These are phyloP conservation scores for Achaetomiella virescens DNA, from an alignment of 495 filamentous ascomycete species.

Conservation along the genomic window DNA sequence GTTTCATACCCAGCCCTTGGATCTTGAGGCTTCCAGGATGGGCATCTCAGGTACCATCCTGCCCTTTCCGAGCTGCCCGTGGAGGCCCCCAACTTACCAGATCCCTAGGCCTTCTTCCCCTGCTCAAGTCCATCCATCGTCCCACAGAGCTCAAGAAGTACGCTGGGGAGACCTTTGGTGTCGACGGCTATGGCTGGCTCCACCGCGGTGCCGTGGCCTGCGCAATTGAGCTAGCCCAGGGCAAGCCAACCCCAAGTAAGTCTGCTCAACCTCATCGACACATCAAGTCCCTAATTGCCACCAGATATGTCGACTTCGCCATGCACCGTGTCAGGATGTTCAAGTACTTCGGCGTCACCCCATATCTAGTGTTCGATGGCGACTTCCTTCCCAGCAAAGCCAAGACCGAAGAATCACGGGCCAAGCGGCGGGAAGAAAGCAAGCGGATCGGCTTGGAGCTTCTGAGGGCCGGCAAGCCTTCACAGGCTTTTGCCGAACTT, in stretches of 20 bases:
- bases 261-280: constrained; percentile 9
- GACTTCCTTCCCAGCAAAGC: constrained; percentile 93
- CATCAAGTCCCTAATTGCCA: neutral
- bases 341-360: constrained; percentile 81
- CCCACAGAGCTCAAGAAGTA: constrained; percentile 81
- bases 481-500: constrained; percentile 77
- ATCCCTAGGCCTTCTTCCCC: constrained; percentile 68
- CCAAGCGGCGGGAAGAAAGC: constrained; percentile 64
- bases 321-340: constrained; percentile 91
- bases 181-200: constrained; percentile 98
- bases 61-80: neutral
- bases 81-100: constrained; percentile 15
- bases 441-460: constrained; percentile 70
- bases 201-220: constrained; percentile 90
- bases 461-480: constrained; percentile 66
- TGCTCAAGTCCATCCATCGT: constrained; percentile 94
- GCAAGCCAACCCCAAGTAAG: constrained; percentile 81
- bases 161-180: constrained; percentile 77
- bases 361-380: constrained; percentile 93
- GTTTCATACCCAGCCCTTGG: constrained; percentile 12
- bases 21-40: constrained; percentile 42
- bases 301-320: constrained; percentile 83
- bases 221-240: constrained; percentile 82
- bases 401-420: constrained; percentile 73
- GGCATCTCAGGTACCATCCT: constrained; percentile 58